Evolutionary conservation across 257 asterid genomes (phyloP).

Genomic region (Nicotiana benthamiana): DNA sequence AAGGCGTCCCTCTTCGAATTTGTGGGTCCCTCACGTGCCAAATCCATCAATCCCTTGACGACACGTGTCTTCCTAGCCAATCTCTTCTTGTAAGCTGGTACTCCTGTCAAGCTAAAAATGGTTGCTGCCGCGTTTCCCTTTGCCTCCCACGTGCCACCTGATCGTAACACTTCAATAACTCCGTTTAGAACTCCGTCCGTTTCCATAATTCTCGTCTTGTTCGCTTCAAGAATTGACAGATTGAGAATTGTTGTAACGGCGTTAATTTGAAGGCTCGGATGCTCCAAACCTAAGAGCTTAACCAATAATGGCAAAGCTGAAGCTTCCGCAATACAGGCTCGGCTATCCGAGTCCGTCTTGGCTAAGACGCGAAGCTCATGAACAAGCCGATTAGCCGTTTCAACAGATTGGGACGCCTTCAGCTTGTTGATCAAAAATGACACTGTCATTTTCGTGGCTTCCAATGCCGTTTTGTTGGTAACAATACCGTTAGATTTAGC

Average conservation of each 20-base stretch:
- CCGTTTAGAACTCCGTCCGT: constrained; percentile 68
- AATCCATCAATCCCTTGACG: constrained; percentile 51
- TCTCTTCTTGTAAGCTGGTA: constrained; percentile 48
- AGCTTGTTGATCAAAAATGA: constrained; percentile 52
- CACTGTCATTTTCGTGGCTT: constrained; percentile 75
- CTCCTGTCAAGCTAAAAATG: constrained; percentile 57
- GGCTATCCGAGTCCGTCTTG: constrained; percentile 70
- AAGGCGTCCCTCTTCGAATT: constrained; percentile 62
- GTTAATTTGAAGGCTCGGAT: constrained; percentile 65
- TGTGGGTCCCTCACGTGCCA: constrained; percentile 55
- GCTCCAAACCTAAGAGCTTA: constrained; percentile 47
- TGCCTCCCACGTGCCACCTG: constrained; percentile 89
- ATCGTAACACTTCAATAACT: constrained; percentile 59
- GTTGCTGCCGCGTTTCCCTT: constrained; percentile 94
- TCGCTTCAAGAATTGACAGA: constrained; percentile 70
- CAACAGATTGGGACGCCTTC: constrained; percentile 42
- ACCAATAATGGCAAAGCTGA: constrained; percentile 63
- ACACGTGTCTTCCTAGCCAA: constrained; percentile 55
- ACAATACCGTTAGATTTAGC: constrained; percentile 26
- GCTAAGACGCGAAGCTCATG: constrained; percentile 74
- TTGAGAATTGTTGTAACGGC: constrained; percentile 80
- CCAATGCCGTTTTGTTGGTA: constrained; percentile 60
- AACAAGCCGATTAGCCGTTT: constrained; percentile 49
- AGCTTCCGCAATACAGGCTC: constrained; percentile 71
- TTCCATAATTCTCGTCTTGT: constrained; percentile 65